These are phyloP conservation scores for Albophoma yamanashiensis DNA, from an alignment of 2,329 filamentous ascomycete species.

Conservation along the genomic window DNA sequence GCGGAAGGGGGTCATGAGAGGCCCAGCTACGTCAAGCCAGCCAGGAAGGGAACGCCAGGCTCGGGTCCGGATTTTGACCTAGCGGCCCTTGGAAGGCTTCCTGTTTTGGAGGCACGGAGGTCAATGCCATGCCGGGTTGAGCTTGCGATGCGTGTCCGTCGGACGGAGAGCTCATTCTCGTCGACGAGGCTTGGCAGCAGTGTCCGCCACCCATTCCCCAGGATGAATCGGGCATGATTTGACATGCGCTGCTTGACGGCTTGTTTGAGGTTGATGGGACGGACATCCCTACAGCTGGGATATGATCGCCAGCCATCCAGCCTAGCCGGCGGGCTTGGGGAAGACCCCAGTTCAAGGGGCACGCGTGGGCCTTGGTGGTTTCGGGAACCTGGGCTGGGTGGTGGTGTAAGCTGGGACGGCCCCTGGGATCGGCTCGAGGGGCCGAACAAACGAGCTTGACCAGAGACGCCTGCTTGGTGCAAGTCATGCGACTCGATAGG, in stretches of 20 bases:
- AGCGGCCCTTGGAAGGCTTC: not conserved
- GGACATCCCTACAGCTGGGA: constrained; percentile 12
- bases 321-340: not conserved
- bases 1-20: not conserved
- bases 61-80: not conserved
- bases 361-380: not conserved
- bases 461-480: not conserved
- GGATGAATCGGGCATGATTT: not conserved
- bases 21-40: not conserved
- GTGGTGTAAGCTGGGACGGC: not conserved
- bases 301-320: constrained; percentile 35
- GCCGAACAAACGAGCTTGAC: not conserved
- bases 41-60: not conserved
- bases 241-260: constrained; percentile 2
- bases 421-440: not conserved
- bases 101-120: not conserved
- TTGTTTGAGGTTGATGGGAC: constrained; percentile 44
- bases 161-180: not conserved
- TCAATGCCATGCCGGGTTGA: not conserved
- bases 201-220: not conserved
- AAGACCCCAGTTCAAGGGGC: not conserved
- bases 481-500: not conserved
- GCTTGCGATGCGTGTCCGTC: not conserved
- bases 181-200: not conserved
- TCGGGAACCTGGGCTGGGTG: not conserved